Base-by-base conservation (phyloP, 139 green algal genomes). In the Coccomyxa sp. region DNA sequence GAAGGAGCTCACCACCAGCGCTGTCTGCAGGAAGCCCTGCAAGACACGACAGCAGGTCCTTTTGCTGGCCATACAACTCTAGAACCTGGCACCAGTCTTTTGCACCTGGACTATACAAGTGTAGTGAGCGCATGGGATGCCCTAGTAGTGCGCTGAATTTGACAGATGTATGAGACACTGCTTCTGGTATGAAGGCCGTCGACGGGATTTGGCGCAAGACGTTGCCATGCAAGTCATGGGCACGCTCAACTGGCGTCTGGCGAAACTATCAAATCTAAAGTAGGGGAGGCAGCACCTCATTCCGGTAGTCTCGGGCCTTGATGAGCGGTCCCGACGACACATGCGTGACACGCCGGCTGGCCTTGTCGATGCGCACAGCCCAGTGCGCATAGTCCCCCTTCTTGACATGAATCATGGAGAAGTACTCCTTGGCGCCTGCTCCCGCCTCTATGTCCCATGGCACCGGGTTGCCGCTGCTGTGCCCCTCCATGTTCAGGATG, bases 1-100 rank as follows among this genome's bases (percentile, higher is more conserved):
- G 64, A 71, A 71, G 14, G 64, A 71, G n/a, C 64, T 71, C 64
- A 71, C 64, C 27, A 71, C 64, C 64, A 71, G 64, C 64, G 64
- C 64, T 37, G 64, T 36, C 14, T 36, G 27, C 64, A 71, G 64
- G 64, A 71, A 71, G 64, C 64, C 64, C 64, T 71, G 64, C 7
- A 31, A 34, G 50, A 64, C 27, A 22, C 50, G 18, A 64, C 50
- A 64, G n/a, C n/a, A n/a, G n/a, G n/a, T n/a, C n/a, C n/a, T n/a
- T n/a, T n/a, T n/a, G n/a, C n/a, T n/a, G n/a, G n/a, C n/a, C n/a
- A n/a, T n/a, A n/a, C n/a, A n/a, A n/a, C n/a, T n/a, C n/a, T n/a
- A n/a, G n/a, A n/a, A n/a, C n/a, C n/a, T n/a, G n/a, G n/a, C n/a
- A n/a, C n/a, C n/a, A n/a, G n/a, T n/a, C n/a, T n/a, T n/a, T n/a